Conservation (phyloP, 108 stramenopile genomes). For the Asterionellopsis glacialis region DNA sequence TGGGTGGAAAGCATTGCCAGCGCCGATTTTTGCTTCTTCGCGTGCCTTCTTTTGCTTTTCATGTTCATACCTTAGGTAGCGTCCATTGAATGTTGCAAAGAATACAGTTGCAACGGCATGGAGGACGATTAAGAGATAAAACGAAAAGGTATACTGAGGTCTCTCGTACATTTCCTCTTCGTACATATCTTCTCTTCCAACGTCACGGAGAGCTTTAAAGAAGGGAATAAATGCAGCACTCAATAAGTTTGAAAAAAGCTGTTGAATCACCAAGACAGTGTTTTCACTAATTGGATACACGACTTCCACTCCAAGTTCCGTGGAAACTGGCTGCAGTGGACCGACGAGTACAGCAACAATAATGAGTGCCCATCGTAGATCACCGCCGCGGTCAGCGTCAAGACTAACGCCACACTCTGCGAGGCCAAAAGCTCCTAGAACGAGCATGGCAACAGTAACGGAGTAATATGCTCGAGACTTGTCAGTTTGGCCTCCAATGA, state of each 20-base stretch:
- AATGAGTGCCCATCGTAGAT: conserved; percentile 63
- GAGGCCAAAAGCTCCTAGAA: conserved; percentile 80
- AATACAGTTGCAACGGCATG: conserved; percentile 72
- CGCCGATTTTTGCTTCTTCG: not conserved
- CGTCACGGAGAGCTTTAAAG: conserved; percentile 73
- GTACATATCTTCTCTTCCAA: conserved; percentile 43
- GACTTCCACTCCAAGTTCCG: conserved; percentile 82
- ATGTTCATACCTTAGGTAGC: conserved; percentile 71
- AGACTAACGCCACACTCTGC: conserved; percentile 82
- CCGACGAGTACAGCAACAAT: conserved; percentile 74
- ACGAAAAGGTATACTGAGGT: conserved; percentile 81
- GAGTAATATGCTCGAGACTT: conserved; percentile 62
- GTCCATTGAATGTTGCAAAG: conserved; percentile 86
- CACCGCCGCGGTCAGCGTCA: conserved; percentile 62
- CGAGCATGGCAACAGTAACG: conserved; percentile 61
- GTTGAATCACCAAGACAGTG: conserved; percentile 82
- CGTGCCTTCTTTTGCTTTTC: conserved; percentile 18
- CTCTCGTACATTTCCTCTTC: conserved; percentile 39
- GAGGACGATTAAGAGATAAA: conserved; percentile 74
- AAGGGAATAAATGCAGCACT: conserved; percentile 82
- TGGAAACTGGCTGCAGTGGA: conserved; percentile 79
- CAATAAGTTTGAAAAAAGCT: conserved; percentile 78
- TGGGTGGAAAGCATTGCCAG: no score
- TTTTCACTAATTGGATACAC: conserved; percentile 82
- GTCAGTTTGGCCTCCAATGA: conserved; percentile 58